These are phyloP conservation scores for Daldinia decipiens DNA, from an alignment of 495 filamentous ascomycete species.

Conservation along the genomic window DNA sequence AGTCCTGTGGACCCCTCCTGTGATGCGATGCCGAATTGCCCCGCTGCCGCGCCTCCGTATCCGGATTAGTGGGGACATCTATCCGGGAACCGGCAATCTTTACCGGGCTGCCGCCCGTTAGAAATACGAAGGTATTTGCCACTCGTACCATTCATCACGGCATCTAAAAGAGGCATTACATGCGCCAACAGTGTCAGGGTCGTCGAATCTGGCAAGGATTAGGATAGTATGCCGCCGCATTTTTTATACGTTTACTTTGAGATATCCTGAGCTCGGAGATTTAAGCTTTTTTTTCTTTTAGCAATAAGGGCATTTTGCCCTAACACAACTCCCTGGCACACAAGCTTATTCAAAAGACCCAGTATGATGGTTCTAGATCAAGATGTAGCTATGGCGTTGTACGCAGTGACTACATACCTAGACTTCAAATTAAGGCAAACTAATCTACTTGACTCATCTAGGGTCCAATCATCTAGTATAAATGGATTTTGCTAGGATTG, in stretches of 20 bases:
- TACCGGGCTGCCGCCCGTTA: slow-evolving; percentile 47
- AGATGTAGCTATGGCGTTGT: background rate
- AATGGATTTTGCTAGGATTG: background rate
- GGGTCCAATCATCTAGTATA: background rate
- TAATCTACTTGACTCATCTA: background rate
- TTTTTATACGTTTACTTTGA: background rate
- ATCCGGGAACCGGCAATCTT: slow-evolving; percentile 54
- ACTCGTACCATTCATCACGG: slow-evolving; percentile 44
- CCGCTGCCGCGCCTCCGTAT: slow-evolving; percentile 61
- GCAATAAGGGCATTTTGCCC: background rate
- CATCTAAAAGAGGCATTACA: slow-evolving; percentile 42
- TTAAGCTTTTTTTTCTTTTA: background rate
- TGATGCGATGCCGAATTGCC: slow-evolving; percentile 77
- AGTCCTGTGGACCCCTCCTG: slow-evolving; percentile 68
- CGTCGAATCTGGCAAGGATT: background rate
- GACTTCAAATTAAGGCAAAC: background rate
- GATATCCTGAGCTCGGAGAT: background rate
- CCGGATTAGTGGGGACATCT: slow-evolving; percentile 62
- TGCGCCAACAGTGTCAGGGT: background rate
- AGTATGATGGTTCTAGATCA: background rate
- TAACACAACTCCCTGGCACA: background rate
- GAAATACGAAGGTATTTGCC: slow-evolving; percentile 41
- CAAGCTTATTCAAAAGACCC: background rate
- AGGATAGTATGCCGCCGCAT: background rate
- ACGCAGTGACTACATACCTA: background rate